These are phyloP conservation scores for Rubroboletus satanas DNA, from an alignment of 768 basidiomycete genomes.

Conservation along the genomic window DNA sequence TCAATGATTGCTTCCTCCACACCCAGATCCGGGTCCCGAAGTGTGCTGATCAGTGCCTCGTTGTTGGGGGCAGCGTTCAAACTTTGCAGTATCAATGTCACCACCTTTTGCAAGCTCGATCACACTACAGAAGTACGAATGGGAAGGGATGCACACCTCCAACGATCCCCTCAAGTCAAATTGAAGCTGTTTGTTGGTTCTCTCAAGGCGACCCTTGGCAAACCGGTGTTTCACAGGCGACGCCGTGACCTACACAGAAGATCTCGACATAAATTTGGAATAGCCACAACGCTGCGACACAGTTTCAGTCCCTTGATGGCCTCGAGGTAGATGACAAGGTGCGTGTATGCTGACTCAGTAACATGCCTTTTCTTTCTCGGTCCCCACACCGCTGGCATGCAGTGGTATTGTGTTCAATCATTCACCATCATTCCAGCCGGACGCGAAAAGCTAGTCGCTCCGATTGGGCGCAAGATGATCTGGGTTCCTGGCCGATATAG, in stretches of 20 bases:
- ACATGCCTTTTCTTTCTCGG: not conserved
- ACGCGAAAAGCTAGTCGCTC: not conserved
- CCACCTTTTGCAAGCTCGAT: not conserved
- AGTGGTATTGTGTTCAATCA: not conserved
- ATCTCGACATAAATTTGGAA: not conserved
- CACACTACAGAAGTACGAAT: not conserved
- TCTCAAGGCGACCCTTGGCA: too few relatives aligned
- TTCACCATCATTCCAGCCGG: not conserved
- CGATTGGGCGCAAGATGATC: not conserved
- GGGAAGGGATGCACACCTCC: not conserved
- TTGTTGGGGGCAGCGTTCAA: not conserved
- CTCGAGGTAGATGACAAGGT: conserved; percentile 4
- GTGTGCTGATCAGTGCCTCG: not conserved
- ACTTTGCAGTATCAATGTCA: not conserved
- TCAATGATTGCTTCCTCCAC: not conserved
- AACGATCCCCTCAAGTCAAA: not conserved
- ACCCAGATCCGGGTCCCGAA: not conserved
- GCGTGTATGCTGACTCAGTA: not conserved
- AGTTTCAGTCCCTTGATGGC: conserved; percentile 8
- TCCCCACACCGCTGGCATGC: not conserved
- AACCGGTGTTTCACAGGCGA: not conserved
- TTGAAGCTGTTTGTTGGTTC: not conserved
- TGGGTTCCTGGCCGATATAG: not conserved
- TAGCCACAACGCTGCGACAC: not conserved
- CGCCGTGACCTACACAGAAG: not conserved